These are phyloP conservation scores for Xylariaceae sp. DNA, from an alignment of 2,329 filamentous ascomycete genomes.

Conservation along the genomic window DNA sequence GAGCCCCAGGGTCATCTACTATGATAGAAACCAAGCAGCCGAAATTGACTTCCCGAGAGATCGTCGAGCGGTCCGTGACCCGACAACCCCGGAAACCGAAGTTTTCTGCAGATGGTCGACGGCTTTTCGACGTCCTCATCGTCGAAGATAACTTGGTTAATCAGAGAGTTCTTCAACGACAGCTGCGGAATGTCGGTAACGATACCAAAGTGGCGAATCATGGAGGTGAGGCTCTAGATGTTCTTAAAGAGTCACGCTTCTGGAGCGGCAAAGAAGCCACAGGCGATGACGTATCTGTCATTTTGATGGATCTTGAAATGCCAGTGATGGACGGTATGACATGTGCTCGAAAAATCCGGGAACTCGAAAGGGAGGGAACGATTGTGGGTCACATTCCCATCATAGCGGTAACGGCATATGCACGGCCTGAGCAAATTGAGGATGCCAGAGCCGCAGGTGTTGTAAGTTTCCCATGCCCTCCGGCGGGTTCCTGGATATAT, in stretches of 20 bases:
- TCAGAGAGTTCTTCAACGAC: conserved; percentile 61
- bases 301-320: conserved; percentile 83
- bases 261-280: conserved; percentile 49
- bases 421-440: conserved; percentile 69
- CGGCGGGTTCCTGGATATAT: not conserved
- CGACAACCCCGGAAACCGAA: conserved; percentile 21
- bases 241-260: conserved; percentile 54
- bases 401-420: conserved; percentile 81
- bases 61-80: conserved; percentile 12
- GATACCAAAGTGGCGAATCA: conserved; percentile 63
- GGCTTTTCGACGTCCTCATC: conserved; percentile 56
- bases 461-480: conserved; percentile 43
- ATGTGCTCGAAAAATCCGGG: conserved; percentile 66
- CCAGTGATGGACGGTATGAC: conserved; percentile 80
- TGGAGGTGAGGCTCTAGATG: conserved; percentile 60
- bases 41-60: conserved; percentile 15
- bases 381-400: conserved; percentile 69
- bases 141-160: conserved; percentile 69
- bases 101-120: conserved; percentile 30
- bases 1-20: conserved; percentile 34
- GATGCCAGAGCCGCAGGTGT: conserved; percentile 71
- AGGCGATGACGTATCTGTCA: conserved; percentile 59
- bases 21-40: conserved; percentile 30
- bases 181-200: conserved; percentile 60
- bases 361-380: conserved; percentile 61